These are phyloP conservation scores for Geotrichum aggregatum DNA, from an alignment of 1,139 yeast species.

Conservation along the genomic window DNA sequence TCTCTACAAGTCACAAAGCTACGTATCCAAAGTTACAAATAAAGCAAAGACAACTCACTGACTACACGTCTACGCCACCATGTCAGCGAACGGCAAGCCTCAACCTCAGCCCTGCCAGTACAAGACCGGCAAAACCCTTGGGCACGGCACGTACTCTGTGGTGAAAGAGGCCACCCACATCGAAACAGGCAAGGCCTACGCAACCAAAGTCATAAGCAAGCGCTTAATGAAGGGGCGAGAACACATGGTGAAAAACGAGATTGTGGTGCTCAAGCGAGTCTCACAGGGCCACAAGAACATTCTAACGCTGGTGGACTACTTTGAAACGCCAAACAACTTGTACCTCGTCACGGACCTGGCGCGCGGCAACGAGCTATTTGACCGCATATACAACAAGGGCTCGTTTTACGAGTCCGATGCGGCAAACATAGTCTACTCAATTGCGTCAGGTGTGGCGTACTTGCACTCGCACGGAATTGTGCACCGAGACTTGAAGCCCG, in stretches of 20 bases:
- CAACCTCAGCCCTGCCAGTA: background rate
- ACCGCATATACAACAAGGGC: constrained; percentile 52
- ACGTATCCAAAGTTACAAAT: no score
- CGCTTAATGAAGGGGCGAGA: constrained; percentile 45
- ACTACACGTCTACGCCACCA: background rate
- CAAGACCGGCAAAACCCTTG: constrained; percentile 31
- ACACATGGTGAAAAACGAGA: constrained; percentile 53
- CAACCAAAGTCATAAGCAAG: constrained; percentile 45
- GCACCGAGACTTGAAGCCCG: constrained; percentile 92
- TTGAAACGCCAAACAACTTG: constrained; percentile 58
- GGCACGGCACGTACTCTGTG: constrained; percentile 43
- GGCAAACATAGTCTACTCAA: constrained; percentile 47
- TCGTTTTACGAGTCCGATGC: constrained; percentile 51
- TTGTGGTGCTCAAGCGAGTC: constrained; percentile 48
- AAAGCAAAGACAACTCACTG: no score
- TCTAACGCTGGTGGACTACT: constrained; percentile 61
- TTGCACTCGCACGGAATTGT: constrained; percentile 76
- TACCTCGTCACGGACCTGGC: constrained; percentile 67
- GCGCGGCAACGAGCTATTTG: constrained; percentile 66
- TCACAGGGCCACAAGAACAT: constrained; percentile 54
- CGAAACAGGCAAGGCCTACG: constrained; percentile 40
- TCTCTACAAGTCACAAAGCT: no score
- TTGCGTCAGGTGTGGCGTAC: constrained; percentile 53
- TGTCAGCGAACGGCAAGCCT: background rate
- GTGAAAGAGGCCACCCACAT: constrained; percentile 43